These are phyloP conservation scores for Chlorella sp. DNA, from an alignment of 139 green algal species.

Conservation along the genomic window DNA sequence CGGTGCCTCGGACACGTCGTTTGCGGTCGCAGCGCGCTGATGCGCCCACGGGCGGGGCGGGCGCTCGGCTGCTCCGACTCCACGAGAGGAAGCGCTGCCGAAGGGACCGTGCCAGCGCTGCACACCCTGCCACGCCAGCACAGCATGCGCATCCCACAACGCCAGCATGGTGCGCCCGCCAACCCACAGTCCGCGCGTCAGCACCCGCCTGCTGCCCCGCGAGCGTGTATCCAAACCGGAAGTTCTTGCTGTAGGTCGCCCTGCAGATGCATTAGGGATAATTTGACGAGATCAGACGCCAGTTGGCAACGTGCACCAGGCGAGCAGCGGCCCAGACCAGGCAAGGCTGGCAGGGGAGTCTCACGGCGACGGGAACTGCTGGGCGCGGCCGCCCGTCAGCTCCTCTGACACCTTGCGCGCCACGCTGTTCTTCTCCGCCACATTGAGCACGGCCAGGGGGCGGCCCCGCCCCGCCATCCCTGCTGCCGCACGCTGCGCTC, in stretches of 20 bases:
- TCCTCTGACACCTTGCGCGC: constrained; percentile 80
- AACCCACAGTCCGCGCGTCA: too few relatives aligned
- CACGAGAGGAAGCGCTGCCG: background rate
- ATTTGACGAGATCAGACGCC: too few relatives aligned
- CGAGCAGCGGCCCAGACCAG: too few relatives aligned
- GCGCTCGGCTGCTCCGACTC: background rate
- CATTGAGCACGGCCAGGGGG: constrained; percentile 78
- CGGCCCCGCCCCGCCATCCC: background rate
- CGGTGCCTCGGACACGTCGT: background rate
- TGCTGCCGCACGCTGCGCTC: background rate
- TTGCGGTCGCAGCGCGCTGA: background rate
- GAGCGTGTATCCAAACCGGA: constrained; percentile 83
- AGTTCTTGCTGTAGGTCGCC: constrained; percentile 82
- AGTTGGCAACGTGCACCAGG: too few relatives aligned
- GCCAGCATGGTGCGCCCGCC: too few relatives aligned
- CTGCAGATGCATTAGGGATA: too few relatives aligned
- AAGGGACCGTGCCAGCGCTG: background rate
- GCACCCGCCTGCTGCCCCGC: constrained; percentile 16
- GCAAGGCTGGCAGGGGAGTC: too few relatives aligned
- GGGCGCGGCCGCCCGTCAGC: constrained; percentile 60
- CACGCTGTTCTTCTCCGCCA: constrained; percentile 96
- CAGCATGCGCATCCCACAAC: background rate
- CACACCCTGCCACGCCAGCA: background rate
- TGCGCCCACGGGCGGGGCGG: too few relatives aligned
- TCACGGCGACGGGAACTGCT: constrained; percentile 47